Conservation (phyloP, 805 yeast species). For the Wickerhamomyces pijperi region DNA sequence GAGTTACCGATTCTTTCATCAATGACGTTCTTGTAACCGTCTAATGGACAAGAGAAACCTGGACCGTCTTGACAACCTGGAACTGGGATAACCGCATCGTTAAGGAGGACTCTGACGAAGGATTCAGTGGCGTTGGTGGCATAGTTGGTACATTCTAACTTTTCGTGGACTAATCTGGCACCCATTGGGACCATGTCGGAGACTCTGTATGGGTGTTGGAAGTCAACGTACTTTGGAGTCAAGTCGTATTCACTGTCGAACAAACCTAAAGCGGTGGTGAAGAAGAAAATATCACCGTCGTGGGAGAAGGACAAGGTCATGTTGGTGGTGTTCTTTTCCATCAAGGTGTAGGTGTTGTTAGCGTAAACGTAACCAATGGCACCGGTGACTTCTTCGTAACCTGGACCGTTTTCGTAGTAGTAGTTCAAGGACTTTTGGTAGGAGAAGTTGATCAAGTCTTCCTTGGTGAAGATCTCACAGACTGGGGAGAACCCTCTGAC, state of each 20-base stretch:
- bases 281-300: constrained; percentile 56
- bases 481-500: constrained; percentile 56
- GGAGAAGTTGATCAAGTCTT: constrained; percentile 52
- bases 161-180: constrained; percentile 39
- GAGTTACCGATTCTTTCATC: constrained; percentile 20
- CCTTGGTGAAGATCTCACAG: constrained; percentile 57
- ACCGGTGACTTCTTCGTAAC: constrained; percentile 38
- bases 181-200: constrained; percentile 49
- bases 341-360: constrained; percentile 36
- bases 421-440: constrained; percentile 48
- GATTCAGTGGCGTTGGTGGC: constrained; percentile 18
- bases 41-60: constrained; percentile 35
- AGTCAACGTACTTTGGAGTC: constrained; percentile 32
- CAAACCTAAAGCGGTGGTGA: constrained; percentile 55
- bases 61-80: constrained; percentile 41
- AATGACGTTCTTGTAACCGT: constrained; percentile 22
- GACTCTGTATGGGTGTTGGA: constrained; percentile 35
- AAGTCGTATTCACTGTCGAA: constrained; percentile 25
- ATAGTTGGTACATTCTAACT: constrained; percentile 29
- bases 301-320: constrained; percentile 66
- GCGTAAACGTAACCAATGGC: constrained; percentile 53
- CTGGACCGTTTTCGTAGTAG: constrained; percentile 56
- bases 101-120: constrained; percentile 37
- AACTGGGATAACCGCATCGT: constrained; percentile 45
- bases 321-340: constrained; percentile 35